Base-by-base conservation (phyloP, 2,329 filamentous ascomycete species). In the Colletotrichum higginsianum region DNA sequence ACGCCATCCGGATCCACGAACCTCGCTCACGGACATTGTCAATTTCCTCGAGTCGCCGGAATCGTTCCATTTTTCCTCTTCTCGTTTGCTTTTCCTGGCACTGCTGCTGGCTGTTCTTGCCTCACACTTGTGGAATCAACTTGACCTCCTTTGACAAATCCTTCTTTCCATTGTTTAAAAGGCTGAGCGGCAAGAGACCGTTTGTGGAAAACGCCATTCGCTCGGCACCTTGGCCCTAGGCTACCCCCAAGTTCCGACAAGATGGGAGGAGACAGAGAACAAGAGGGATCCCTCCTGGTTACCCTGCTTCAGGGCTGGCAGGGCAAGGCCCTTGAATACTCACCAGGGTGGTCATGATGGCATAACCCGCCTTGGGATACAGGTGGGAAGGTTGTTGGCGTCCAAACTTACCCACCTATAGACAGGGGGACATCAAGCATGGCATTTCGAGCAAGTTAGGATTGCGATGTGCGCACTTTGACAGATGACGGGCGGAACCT, bases 401-500 rank as follows among this genome's bases (percentile, higher is more conserved):
- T 61, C 61, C 53, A 60, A 65, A 55, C 44, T 40, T 71, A 50
- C 46, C 65, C 66, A 70, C 66, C 65, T 23, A 53, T 40, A 53
- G 53, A 56, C 53, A 56, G 53, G 69, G 68, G 64, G 40, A 8
- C 18, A 38, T 38, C 13, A 53, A 46, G 61, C 47, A 57, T 71
- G 56, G 67, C 44, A 71, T 57, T 67, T 63, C 53, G 49, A 65
- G 58, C 40, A 42, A 26, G 49, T 21, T 42, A 18, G 30, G 50
- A 67, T 71, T 67, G 57, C 64, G 50, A 67, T 62, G 68, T 53
- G 57, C 67, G n/a, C 26, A 44, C 49, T 55, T 61, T 62, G 60
- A 62, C 64, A 52, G 67, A 26, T 61, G 56, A 71, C 56, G 49
- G 40, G 18, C 46, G 56, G 23, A 30, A 61, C 21, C n/a, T 50